Evolutionary conservation across 495 filamentous ascomycete species (phyloP), one percentile per base, ranked within the genome.

Genomic region (Diplogelasinospora grovesii): DNA sequence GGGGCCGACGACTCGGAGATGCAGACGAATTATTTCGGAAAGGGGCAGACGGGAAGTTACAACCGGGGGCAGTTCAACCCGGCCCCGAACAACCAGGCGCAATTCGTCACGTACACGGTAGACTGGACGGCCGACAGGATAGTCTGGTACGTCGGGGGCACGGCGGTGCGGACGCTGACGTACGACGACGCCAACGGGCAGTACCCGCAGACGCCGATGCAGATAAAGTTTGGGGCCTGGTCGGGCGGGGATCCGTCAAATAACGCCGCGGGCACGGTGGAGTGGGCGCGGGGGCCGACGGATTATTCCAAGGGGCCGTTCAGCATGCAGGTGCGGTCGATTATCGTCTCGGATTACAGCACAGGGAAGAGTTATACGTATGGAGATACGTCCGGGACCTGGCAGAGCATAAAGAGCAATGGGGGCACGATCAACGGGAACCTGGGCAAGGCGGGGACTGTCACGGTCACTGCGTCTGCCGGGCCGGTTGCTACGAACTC

Each of bases 11-110:
- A 68, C 39, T 71, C 52, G 36, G 60, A 80, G 37, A 83, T 93
- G 10, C 85, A 95, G 64, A 83, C 78, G 57, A 95, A 98, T 66
- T 98, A 89, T 69, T 98, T 90, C 56, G 83, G 86, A 57, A 93
- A 95, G 67, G 92, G 90, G 10, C 79, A 85, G 38, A 85, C 82
- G 1, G 66, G 63, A 9, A 71, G 74, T 8, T 89, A 82, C 56
- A 76, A 84, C 58, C 85, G 86, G 30, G 89, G 80, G 13, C 71
- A 80, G 25, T 89, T 82, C 60, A 76, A 78, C 51, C 77, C 83
- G 52, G 54, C 75, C 11, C 58, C 77, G 32, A 61, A 71, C 35
- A 80, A 75, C 48, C 79, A 87, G 47, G 71, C 61, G 21, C 63
- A 73, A 3, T 95, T 80, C 59, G 78, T 92, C 67, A 95, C 81